Conservation (phyloP, 2,329 filamentous ascomycete genomes). For the Cadophora sp. region DNA sequence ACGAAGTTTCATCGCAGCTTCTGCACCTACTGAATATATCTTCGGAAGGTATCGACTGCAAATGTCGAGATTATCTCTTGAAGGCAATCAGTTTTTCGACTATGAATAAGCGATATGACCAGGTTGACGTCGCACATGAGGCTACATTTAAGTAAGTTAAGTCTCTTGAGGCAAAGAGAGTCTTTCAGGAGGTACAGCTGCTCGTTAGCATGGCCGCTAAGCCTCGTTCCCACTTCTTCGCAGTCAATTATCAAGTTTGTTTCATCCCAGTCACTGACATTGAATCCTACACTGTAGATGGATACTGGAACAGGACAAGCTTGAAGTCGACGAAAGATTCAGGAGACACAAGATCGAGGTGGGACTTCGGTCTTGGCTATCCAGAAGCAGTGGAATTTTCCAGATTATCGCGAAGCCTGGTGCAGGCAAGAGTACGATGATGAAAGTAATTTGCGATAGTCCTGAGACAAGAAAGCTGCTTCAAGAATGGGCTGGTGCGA, state of each 20-base stretch:
- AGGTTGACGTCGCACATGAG: not conserved
- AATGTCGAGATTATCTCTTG: not conserved
- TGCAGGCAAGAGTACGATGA: not conserved
- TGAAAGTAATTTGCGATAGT: not conserved
- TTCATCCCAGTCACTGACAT: not conserved
- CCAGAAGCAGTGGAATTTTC: not conserved
- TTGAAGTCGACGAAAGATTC: not conserved
- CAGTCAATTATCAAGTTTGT: too few relatives aligned
- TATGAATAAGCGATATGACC: not conserved
- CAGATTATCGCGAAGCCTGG: slow-evolving; percentile 3
- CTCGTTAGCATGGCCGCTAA: too few relatives aligned
- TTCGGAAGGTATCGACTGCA: not conserved
- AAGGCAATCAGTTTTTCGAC: not conserved
- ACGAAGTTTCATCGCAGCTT: not conserved
- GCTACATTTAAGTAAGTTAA: not conserved
- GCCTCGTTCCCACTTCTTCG: too few relatives aligned
- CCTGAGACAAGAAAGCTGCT: not conserved
- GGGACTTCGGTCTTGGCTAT: not conserved
- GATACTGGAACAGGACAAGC: not conserved
- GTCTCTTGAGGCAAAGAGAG: not conserved
- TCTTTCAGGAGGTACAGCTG: too few relatives aligned
- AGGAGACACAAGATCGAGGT: not conserved
- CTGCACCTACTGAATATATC: not conserved
- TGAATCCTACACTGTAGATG: not conserved
- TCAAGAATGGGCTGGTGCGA: not conserved